These are phyloP conservation scores for Amaranthus hypochondriacus DNA, from an alignment of 148 eudicot genomes.

Conservation along the genomic window DNA sequence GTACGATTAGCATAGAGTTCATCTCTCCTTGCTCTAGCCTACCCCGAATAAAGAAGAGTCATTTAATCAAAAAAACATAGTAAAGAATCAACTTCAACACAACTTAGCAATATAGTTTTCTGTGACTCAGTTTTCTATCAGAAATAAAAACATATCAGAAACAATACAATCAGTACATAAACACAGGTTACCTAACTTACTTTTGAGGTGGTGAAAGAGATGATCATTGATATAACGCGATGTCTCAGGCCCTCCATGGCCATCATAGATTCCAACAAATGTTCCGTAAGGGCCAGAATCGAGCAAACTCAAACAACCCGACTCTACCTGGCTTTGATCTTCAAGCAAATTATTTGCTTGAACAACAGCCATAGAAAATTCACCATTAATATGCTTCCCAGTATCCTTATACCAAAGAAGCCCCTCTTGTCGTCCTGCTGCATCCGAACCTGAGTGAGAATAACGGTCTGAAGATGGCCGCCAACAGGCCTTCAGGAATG, in stretches of 20 bases:
- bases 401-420: slow-evolving; percentile 75
- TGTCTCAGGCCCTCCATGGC: slow-evolving; percentile 89
- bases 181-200: slow-evolving; percentile 35
- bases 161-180: background rate
- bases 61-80: background rate
- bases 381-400: slow-evolving; percentile 69
- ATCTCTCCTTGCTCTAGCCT: no score
- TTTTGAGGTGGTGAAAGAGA: slow-evolving; percentile 70
- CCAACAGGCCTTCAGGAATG: slow-evolving; percentile 56
- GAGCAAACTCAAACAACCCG: slow-evolving; percentile 58
- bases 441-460: slow-evolving; percentile 37
- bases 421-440: slow-evolving; percentile 62
- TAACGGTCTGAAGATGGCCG: slow-evolving; percentile 35
- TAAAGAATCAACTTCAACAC: background rate
- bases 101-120: background rate
- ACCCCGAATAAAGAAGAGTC: no score
- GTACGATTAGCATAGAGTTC: no score
- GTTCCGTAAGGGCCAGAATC: slow-evolving; percentile 81
- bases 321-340: slow-evolving; percentile 85
- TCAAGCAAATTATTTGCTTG: slow-evolving; percentile 77
- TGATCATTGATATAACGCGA: slow-evolving; percentile 68
- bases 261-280: slow-evolving; percentile 78
- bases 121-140: background rate
- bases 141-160: background rate
- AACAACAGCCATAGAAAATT: slow-evolving; percentile 84